These are phyloP conservation scores for Mortierella alpina DNA, from an alignment of 192 early-diverging fungal species.

Conservation along the genomic window DNA sequence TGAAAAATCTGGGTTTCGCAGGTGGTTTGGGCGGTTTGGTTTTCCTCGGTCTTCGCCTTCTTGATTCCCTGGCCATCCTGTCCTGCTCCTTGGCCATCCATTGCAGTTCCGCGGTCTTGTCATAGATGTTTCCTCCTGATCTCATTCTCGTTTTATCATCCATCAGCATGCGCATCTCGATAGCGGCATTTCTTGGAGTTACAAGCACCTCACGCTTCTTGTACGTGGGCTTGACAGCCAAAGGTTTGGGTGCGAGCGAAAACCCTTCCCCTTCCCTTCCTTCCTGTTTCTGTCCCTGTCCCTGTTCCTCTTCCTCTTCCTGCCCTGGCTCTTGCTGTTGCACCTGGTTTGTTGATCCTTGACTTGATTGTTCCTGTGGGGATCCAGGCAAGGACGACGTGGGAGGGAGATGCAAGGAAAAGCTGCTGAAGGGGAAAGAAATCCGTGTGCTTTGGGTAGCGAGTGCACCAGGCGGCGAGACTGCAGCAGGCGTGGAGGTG, in stretches of 20 bases:
- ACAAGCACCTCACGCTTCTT: constrained; percentile 3
- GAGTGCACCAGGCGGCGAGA: too few species aligned
- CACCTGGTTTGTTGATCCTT: neutral
- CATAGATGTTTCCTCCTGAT: too few species aligned
- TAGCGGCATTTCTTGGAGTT: too few species aligned
- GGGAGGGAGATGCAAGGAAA: too few species aligned
- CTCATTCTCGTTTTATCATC: too few species aligned
- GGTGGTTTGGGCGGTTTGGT: constrained; percentile 1
- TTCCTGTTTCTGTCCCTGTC: neutral
- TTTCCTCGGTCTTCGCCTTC: neutral
- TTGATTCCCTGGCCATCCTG: neutral
- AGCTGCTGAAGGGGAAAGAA: too few species aligned
- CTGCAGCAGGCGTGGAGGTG: too few species aligned
- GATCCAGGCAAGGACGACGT: too few species aligned
- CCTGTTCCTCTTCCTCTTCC: neutral
- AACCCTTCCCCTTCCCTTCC: neutral
- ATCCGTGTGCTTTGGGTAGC: too few species aligned
- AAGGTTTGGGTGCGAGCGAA: neutral
- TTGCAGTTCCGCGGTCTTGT: too few species aligned
- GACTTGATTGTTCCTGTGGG: neutral
- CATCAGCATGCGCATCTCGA: too few species aligned
- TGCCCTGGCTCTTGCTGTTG: neutral
- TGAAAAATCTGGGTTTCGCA: neutral
- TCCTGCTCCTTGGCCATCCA: neutral
- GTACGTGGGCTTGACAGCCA: constrained; percentile 27